phyloP scores from a whole-genome alignment of 164 flowering plant species.

The Nelumbo lutea region DNA sequence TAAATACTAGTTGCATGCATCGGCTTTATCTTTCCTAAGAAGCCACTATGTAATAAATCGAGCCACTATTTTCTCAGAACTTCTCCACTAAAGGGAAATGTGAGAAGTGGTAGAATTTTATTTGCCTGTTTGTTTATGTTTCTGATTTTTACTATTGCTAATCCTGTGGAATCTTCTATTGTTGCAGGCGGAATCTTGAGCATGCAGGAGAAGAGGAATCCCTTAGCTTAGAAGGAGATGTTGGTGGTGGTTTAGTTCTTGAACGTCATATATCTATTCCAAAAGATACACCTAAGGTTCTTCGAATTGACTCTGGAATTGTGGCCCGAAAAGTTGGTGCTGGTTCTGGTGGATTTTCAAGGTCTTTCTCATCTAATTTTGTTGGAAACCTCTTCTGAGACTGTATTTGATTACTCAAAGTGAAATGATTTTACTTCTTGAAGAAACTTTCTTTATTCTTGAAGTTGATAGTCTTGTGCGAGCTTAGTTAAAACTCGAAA shows the following conservation, averaged over 20 bases:
- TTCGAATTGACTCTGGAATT: constrained; percentile 59
- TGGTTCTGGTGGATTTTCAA: constrained; percentile 94
- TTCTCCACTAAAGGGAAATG: not conserved
- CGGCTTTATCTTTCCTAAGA: too few species aligned
- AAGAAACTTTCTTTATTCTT: too few species aligned
- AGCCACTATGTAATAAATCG: too few species aligned
- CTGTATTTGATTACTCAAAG: not conserved
- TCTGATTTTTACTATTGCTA: constrained; percentile 5
- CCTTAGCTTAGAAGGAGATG: constrained; percentile 68
- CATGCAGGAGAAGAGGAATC: constrained; percentile 73
- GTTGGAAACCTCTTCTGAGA: not conserved
- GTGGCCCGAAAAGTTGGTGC: constrained; percentile 75
- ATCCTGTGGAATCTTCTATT: not conserved
- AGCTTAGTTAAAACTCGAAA: too few species aligned
- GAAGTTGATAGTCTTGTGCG: too few species aligned
- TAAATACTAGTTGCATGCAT: too few species aligned
- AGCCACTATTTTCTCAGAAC: too few species aligned
- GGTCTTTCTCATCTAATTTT: constrained; percentile 29
- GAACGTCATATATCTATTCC: constrained; percentile 47
- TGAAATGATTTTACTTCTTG: too few species aligned
- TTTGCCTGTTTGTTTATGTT: not conserved
- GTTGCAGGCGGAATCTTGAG: constrained; percentile 53
- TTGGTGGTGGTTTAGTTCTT: constrained; percentile 80
- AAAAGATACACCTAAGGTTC: constrained; percentile 39
- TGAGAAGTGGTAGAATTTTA: not conserved